Conservation (phyloP, 257 asterid species). For the Solanum clarkiae region DNA sequence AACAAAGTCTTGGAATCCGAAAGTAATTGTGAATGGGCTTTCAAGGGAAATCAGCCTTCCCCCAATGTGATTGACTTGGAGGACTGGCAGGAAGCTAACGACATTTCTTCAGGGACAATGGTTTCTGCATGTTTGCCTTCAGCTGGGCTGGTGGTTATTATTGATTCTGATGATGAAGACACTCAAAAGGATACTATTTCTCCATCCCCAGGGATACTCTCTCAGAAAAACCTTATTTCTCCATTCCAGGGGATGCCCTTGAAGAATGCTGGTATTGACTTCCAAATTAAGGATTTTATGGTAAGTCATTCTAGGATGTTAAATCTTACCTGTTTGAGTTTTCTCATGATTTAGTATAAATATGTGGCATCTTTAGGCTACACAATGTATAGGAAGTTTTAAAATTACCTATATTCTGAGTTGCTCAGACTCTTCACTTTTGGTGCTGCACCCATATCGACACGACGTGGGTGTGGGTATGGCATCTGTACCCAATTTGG, state of each 20-base stretch:
- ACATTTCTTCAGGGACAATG: slow-evolving; percentile 4
- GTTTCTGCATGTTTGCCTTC: slow-evolving; percentile 23
- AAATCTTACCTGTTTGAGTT: background rate
- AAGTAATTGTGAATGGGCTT: slow-evolving; percentile 5
- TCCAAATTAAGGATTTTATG: background rate
- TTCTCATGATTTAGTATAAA: background rate
- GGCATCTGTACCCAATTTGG: too few species aligned
- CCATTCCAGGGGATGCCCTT: background rate
- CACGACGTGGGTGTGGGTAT: too few species aligned
- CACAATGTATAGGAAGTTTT: background rate
- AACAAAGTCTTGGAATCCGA: slow-evolving; percentile 19
- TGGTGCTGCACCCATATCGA: too few species aligned
- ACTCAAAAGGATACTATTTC: slow-evolving; percentile 6
- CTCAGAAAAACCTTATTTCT: background rate
- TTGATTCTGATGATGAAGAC: slow-evolving; percentile 88
- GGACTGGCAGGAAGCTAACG: slow-evolving; percentile 33
- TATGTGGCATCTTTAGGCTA: background rate
- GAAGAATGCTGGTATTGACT: background rate
- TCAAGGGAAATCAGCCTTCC: slow-evolving; percentile 8
- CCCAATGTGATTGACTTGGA: slow-evolving; percentile 48
- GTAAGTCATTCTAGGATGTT: background rate
- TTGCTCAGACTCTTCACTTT: too few species aligned
- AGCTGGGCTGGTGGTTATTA: slow-evolving; percentile 42
- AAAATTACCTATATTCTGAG: background rate
- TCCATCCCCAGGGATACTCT: slow-evolving; percentile 11